Base-by-base conservation (phyloP, 768 basidiomycete species). In the Galerina marginata region DNA sequence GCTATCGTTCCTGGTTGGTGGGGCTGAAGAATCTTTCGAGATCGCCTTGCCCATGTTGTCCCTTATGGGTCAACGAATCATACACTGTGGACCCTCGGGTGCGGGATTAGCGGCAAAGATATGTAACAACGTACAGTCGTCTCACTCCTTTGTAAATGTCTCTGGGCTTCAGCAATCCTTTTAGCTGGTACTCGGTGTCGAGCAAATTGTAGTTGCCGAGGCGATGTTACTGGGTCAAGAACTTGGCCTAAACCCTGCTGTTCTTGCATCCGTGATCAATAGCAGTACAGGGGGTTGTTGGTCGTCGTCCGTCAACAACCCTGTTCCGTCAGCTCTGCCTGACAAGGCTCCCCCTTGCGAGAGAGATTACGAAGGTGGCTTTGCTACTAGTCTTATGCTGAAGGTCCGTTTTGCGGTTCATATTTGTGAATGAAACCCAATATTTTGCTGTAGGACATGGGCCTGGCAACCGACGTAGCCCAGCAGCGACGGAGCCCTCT, bases 1-100 rank as follows among this genome's bases (percentile, higher is more conserved):
- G 2, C 80, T 98, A 20, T 90, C 94, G 4, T 97, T 99, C 80
- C 89, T 99, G 50, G 92, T 96, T 16, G 96, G 96, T 12, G 94
- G 94, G 2, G 80, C 86, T 4, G 74, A 84, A 39, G 69, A 76
- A 10, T 81, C 85, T 16, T 94, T 88, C 71, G 66, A 77, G 25
- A 76, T 75, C 20, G 86, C 90, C 10, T 76, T 81, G 37, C 86
- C 90, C 4, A 76, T 84, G 45, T 81, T 96, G 26, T 73, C 82
- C 15, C 70, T 79, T 54, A 96, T 96, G 95, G 95, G 95, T 6
- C 83, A 81, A 60, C 86, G 89, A 9, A 86, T 92, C 59, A 90
- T 95, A 46, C 83, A 94, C 71, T 96, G 94, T 71, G 94, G 94
- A 1, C 78, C 83, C 7, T 90, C 90, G 4, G 92, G 94, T 10